A percentile compares a stretch with the other conserved stretches of the same genome.
Evolutionary conservation across 208 protist species (phyloP).

Genomic region (Histomonas meleagridis): DNA sequence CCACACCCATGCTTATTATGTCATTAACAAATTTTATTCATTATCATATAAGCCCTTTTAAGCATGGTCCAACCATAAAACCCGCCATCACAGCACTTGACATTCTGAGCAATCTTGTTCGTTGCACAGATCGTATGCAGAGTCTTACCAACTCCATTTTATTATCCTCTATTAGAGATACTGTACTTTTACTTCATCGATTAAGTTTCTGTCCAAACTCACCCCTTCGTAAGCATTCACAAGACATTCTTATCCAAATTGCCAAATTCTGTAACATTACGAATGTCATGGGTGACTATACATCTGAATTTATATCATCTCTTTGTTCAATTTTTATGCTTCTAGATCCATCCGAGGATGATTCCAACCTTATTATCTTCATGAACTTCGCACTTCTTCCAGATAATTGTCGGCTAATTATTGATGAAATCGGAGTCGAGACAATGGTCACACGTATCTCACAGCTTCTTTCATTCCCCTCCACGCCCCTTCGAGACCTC

Average conservation of each 20-base stretch:
- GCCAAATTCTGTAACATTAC: background rate
- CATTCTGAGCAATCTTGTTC: background rate
- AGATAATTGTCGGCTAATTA: conserved; percentile 14
- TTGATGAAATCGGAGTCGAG: background rate
- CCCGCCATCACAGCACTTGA: background rate
- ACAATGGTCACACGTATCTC: background rate
- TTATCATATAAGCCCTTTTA: background rate
- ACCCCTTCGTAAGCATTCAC: background rate
- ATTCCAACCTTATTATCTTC: background rate
- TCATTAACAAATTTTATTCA: background rate
- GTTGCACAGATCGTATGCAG: background rate
- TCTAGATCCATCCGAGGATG: background rate
- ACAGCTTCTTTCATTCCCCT: background rate
- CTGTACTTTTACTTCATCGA: background rate
- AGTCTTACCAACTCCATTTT: background rate
- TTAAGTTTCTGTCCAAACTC: background rate
- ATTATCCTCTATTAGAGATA: background rate
- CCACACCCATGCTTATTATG: background rate
- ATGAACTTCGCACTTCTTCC: background rate
- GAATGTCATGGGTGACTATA: too few relatives aligned
- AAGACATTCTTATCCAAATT: background rate
- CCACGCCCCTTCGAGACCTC: background rate
- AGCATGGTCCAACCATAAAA: background rate
- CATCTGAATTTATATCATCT: background rate
- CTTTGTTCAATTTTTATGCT: conserved; percentile 6